Evolutionary conservation across 2,329 filamentous ascomycete genomes (phyloP).

Genomic region (Aureobasidium namibiae): DNA sequence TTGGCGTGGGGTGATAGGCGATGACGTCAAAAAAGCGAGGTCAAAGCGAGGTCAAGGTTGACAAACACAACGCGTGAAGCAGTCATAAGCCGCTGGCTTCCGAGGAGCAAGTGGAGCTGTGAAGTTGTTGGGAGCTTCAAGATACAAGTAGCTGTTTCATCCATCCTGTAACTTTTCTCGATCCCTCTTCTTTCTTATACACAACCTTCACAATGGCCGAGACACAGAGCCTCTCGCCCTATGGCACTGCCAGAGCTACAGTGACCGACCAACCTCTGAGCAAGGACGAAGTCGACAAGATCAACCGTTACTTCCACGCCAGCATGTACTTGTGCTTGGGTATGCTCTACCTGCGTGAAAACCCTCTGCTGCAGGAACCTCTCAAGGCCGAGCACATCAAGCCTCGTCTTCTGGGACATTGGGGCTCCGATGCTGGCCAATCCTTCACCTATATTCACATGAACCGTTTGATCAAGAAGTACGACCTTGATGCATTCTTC

Average conservation of each 20-base stretch:
- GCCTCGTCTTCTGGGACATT: slow-evolving; percentile 65
- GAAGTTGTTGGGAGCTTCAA: background rate
- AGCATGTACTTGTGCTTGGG: slow-evolving; percentile 67
- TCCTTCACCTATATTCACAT: slow-evolving; percentile 77
- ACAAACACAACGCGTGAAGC: background rate
- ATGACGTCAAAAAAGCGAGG: background rate
- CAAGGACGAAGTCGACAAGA: slow-evolving; percentile 57
- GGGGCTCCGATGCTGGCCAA: slow-evolving; percentile 72
- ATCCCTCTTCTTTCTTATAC: background rate
- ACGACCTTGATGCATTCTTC: slow-evolving; percentile 63
- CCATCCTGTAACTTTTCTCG: background rate
- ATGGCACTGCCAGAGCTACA: slow-evolving; percentile 19
- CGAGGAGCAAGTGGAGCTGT: background rate
- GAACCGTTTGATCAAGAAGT: slow-evolving; percentile 75
- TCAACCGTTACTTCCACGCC: slow-evolving; percentile 65
- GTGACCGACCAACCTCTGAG: slow-evolving; percentile 46
- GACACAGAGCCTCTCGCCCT: slow-evolving; percentile 12
- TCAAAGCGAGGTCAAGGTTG: background rate
- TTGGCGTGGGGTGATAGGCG: background rate
- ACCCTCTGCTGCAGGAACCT: slow-evolving; percentile 63
- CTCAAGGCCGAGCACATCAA: slow-evolving; percentile 65
- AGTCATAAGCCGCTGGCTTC: slow-evolving; percentile 1
- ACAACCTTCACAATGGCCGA: background rate
- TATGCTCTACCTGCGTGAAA: slow-evolving; percentile 72
- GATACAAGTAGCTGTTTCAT: background rate